A percentile compares a stretch with the other conserved stretches of the same genome.
Conservation (phyloP, 345 rosid genomes). For the Passiflora organensis region DNA sequence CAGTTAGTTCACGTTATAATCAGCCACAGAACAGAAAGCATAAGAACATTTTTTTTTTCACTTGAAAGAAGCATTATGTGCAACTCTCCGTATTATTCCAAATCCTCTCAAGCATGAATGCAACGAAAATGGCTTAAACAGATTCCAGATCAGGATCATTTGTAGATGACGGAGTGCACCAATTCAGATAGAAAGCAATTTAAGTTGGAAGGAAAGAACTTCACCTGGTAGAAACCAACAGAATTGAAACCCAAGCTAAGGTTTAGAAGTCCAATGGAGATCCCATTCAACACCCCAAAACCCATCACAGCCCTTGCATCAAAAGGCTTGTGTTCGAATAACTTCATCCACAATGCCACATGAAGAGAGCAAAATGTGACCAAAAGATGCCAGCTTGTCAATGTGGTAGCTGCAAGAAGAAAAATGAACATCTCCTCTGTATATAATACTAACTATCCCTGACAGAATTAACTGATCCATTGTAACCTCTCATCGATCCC, state of each 20-base stretch:
- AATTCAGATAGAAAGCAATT: neutral
- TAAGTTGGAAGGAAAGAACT: conserved; percentile 8
- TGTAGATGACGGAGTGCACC: neutral
- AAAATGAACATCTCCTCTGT: neutral
- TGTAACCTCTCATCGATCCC: too few species aligned
- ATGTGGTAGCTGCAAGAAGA: conserved; percentile 70
- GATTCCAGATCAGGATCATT: neutral
- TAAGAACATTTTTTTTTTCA: too few species aligned
- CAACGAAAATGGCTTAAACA: neutral
- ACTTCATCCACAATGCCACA: conserved; percentile 91
- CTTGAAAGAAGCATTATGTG: too few species aligned
- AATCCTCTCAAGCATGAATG: neutral
- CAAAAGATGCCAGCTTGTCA: conserved; percentile 99
- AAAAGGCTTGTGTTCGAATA: conserved; percentile 99
- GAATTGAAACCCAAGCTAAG: conserved; percentile 99
- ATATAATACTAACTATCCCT: too few species aligned
- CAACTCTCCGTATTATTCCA: neutral
- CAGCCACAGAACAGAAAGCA: too few species aligned
- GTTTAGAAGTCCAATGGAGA: conserved; percentile 92
- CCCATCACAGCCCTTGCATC: conserved; percentile 99
- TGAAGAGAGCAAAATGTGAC: conserved; percentile 99
- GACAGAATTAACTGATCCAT: too few species aligned
- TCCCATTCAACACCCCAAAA: conserved; percentile 95
- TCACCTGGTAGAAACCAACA: conserved; percentile 98
- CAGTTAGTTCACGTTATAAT: neutral